Base-by-base conservation (phyloP, 1,284 basidiomycete species). In the Macrocystidia cucumis region DNA sequence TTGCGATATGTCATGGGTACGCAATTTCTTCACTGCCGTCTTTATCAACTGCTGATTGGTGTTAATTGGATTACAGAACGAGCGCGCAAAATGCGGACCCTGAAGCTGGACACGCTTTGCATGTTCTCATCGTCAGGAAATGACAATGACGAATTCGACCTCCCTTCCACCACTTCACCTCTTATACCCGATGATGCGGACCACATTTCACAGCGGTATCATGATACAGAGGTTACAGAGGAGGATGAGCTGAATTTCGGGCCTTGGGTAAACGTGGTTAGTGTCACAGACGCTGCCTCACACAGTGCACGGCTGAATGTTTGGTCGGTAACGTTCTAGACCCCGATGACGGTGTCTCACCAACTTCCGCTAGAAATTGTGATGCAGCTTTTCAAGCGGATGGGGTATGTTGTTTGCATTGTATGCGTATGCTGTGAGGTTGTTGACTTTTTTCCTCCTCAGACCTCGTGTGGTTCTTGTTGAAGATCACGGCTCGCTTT, bases 381-480 rank as follows among this genome's bases (percentile, higher is more conserved):
- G 8, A 91, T 97, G 82, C 89, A 96, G 54, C 62, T 97, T 18
- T 97, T 97, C 68, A 88, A 92, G 50, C 75, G 90, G 32, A 87
- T 97, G 82, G 93, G 95, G 92, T 92, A 52, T 45, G 87, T 71
- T 11, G 35, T 22, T 13, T 40, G 23, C 29, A 36, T 30, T 32
- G 12, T 29, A n/a, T n/a, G n/a, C n/a, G n/a, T n/a, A n/a, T n/a
- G n/a, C n/a, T n/a, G n/a, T n/a, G n/a, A n/a, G n/a, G n/a, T n/a
- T n/a, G n/a, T n/a, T n/a, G n/a, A n/a, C n/a, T n/a, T n/a, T n/a
- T n/a, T n/a, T 39, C 16, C 25, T 23, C 39, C 26, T 19, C 21
- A 96, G 90, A 0, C 96, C 96, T 1, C 81, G 93, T 11, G 89
- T 96, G 9, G 92, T 98, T 41, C 72, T 98, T 4, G 91, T 98